phyloP scores from a whole-genome alignment of 257 asterid genomes.

The Cinchona pubescens region DNA sequence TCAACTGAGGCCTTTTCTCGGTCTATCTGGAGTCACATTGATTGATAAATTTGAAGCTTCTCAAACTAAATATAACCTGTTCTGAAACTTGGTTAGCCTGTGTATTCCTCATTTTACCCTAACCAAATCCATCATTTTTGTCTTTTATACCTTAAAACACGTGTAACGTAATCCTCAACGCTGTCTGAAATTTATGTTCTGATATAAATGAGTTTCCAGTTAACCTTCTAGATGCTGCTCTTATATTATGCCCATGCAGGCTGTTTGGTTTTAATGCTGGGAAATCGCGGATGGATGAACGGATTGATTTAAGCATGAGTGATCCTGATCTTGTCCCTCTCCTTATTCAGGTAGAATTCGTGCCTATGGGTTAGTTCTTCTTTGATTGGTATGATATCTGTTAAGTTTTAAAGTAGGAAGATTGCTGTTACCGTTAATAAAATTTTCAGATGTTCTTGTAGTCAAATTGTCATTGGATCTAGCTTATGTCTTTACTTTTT shows the following conservation, averaged over 20 bases:
- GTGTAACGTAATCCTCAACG: not conserved
- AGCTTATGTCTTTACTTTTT: not conserved
- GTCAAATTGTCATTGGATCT: not conserved
- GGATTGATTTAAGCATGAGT: slow-evolving; percentile 93
- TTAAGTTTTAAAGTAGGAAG: not conserved
- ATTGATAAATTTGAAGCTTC: not conserved
- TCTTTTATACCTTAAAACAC: not conserved
- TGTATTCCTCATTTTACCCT: not conserved
- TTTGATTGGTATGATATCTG: not conserved
- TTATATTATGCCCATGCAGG: slow-evolving; percentile 45
- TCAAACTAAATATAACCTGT: not conserved
- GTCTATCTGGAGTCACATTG: not conserved
- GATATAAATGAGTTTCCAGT: slow-evolving; percentile 7
- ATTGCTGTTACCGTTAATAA: not conserved
- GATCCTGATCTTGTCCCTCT: slow-evolving; percentile 97
- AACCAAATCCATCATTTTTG: not conserved
- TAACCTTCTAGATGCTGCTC: slow-evolving; percentile 9
- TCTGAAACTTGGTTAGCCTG: not conserved
- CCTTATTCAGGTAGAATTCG: slow-evolving; percentile 69
- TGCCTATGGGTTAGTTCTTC: slow-evolving; percentile 15
- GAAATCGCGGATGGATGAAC: slow-evolving; percentile 85
- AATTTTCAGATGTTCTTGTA: not conserved
- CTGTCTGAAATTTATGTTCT: not conserved
- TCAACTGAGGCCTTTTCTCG: not conserved
- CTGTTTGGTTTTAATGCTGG: slow-evolving; percentile 77